A percentile compares a stretch with the other conserved stretches of the same genome.
Evolutionary conservation across 768 basidiomycete species (phyloP).

Genomic region (Sporobolomyces roseus): DNA sequence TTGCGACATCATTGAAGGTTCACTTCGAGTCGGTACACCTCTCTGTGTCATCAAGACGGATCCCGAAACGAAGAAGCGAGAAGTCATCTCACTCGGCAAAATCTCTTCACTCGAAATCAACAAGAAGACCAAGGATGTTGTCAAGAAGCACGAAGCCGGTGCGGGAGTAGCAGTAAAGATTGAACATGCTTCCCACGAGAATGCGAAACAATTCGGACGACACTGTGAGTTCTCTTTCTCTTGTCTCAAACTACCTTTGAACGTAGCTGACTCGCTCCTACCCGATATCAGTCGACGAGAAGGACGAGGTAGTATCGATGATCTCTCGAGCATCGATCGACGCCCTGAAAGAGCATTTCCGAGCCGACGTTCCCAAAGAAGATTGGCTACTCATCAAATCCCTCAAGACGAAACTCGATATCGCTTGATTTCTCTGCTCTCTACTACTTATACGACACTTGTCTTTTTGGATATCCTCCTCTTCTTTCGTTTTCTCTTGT

Average conservation of each 20-base stretch:
- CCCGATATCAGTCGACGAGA: constrained; percentile 56
- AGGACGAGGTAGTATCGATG: constrained; percentile 86
- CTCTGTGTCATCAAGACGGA: constrained; percentile 92
- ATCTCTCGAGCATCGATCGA: constrained; percentile 92
- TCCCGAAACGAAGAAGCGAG: constrained; percentile 78
- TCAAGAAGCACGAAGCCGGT: constrained; percentile 92
- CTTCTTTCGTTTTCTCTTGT: too few relatives aligned
- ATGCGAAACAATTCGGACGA: constrained; percentile 89
- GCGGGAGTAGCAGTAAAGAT: constrained; percentile 98
- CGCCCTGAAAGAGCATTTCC: constrained; percentile 70
- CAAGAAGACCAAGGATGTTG: constrained; percentile 79
- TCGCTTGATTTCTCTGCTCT: constrained; percentile 4
- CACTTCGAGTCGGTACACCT: constrained; percentile 85
- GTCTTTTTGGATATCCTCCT: too few relatives aligned
- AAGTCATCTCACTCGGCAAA: constrained; percentile 86
- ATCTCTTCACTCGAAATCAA: constrained; percentile 97
- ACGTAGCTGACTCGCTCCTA: background rate
- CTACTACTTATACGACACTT: too few relatives aligned
- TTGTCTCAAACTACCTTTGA: too few relatives aligned
- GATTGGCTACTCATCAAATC: constrained; percentile 91
- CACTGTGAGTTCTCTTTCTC: constrained; percentile 62
- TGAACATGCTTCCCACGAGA: constrained; percentile 92
- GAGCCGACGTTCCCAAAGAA: constrained; percentile 58
- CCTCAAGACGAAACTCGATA: constrained; percentile 56
- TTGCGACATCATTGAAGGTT: constrained; percentile 91